These are phyloP conservation scores for Rheum nobile DNA, from an alignment of 148 eudicot species.

Conservation along the genomic window DNA sequence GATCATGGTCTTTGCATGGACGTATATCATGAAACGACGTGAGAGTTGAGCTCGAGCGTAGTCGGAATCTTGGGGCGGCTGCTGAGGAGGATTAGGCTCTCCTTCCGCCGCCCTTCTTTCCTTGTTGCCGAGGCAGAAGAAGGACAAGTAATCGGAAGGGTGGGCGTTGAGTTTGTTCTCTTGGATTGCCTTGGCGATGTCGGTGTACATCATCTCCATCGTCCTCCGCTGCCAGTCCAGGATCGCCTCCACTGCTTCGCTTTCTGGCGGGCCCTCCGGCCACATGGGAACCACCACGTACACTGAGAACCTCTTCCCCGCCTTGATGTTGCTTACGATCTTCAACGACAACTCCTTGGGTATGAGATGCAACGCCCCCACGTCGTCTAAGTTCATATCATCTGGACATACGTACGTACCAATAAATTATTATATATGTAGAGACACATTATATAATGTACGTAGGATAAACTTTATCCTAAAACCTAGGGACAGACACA, in stretches of 20 bases:
- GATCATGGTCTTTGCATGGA: conserved; percentile 89
- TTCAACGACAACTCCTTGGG: conserved; percentile 76
- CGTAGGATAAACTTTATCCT: too few relatives aligned
- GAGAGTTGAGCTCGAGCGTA: conserved; percentile 53
- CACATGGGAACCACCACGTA: conserved; percentile 86
- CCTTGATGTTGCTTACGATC: conserved; percentile 56
- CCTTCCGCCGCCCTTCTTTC: conserved; percentile 22
- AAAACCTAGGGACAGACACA: too few relatives aligned
- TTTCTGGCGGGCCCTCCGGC: conserved; percentile 88
- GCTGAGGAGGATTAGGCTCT: conserved; percentile 37
- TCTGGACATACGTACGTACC: not conserved
- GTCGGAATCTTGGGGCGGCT: conserved; percentile 45
- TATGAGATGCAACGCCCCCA: conserved; percentile 60
- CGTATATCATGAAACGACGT: conserved; percentile 89
- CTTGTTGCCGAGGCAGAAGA: conserved; percentile 73
- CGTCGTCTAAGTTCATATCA: conserved; percentile 28
- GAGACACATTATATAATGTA: too few relatives aligned
- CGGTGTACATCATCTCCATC: conserved; percentile 87
- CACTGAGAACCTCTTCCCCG: conserved; percentile 59
- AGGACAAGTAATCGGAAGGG: conserved; percentile 48
- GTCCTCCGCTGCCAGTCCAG: conserved; percentile 71
- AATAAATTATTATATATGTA: too few relatives aligned
- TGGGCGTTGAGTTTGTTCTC: conserved; percentile 24
- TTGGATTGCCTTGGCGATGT: conserved; percentile 38
- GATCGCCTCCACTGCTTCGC: conserved; percentile 67